Evolutionary conservation across 371 early-diverging fungal genomes (phyloP).

Genomic region (Apophysomyces elegans): DNA sequence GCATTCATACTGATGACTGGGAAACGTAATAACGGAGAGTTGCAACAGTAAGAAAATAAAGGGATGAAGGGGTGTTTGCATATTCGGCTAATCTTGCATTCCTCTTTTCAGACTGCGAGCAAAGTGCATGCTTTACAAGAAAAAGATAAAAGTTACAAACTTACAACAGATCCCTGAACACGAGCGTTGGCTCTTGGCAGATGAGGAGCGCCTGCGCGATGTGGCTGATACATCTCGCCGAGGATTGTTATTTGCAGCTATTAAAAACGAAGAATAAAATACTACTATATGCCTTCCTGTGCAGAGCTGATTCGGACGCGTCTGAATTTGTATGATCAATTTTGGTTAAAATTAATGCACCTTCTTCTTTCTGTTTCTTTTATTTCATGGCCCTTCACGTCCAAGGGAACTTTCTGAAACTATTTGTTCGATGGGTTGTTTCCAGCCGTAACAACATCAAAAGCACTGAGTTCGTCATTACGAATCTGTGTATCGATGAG

Average conservation of each 20-base stretch:
- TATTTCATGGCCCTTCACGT: background rate
- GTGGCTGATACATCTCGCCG: constrained; percentile 26
- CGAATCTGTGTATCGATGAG: background rate
- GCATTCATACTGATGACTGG: constrained; percentile 32
- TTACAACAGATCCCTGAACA: constrained; percentile 33
- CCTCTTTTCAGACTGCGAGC: constrained; percentile 24
- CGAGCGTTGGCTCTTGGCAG: constrained; percentile 35
- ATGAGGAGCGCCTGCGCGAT: constrained; percentile 26
- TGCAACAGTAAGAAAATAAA: constrained; percentile 23
- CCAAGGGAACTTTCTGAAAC: background rate
- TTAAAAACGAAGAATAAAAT: constrained; percentile 13
- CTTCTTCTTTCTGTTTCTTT: background rate
- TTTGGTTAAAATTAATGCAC: constrained; percentile 7
- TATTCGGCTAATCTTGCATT: background rate
- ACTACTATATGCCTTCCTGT: background rate
- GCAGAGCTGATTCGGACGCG: constrained; percentile 1
- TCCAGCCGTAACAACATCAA: background rate
- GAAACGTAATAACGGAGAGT: constrained; percentile 23
- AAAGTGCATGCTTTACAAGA: constrained; percentile 29
- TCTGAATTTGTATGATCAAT: background rate
- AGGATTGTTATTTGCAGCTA: constrained; percentile 29
- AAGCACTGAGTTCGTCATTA: background rate
- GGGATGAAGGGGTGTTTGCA: too few species aligned
- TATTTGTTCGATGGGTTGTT: background rate
- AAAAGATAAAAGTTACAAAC: constrained; percentile 22